Evolutionary conservation across 2,329 filamentous ascomycete species (phyloP).

Genomic region (Xylaria sp.): DNA sequence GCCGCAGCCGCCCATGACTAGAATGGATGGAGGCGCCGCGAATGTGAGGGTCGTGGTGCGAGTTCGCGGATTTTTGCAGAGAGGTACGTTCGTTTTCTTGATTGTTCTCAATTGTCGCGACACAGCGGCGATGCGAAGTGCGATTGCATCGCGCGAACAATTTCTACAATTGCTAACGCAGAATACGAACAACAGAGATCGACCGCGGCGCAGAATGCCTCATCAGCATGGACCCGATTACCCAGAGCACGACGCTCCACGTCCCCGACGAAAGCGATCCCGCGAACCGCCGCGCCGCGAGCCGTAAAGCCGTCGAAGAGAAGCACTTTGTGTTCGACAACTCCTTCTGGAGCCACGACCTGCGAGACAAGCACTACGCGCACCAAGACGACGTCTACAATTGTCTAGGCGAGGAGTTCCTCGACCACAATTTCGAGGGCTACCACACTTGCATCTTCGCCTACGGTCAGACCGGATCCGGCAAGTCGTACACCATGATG

Average conservation of each 20-base stretch:
- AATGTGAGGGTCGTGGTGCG: conserved; percentile 81
- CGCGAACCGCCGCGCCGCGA: conserved; percentile 54
- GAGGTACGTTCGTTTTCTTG: conserved; percentile 51
- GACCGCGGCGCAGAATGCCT: conserved; percentile 78
- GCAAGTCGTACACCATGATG: conserved; percentile 99
- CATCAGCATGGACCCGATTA: conserved; percentile 83
- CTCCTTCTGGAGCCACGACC: conserved; percentile 94
- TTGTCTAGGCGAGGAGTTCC: conserved; percentile 87
- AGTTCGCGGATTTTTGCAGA: conserved; percentile 70
- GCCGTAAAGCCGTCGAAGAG: conserved; percentile 73
- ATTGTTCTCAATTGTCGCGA: neutral
- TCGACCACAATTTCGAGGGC: conserved; percentile 98
- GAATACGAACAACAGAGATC: conserved; percentile 54
- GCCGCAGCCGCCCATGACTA: conserved; percentile 49
- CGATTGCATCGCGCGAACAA: conserved; percentile 8
- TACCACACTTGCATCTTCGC: conserved; percentile 99
- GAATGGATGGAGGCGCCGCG: conserved; percentile 55
- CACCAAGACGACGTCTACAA: conserved; percentile 92
- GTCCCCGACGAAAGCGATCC: conserved; percentile 57
- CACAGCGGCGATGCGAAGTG: neutral
- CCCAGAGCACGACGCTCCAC: conserved; percentile 76
- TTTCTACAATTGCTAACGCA: conserved; percentile 4
- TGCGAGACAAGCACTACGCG: conserved; percentile 76
- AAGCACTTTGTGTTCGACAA: conserved; percentile 95
- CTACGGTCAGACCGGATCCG: conserved; percentile 94